A percentile compares a stretch with the other conserved stretches of the same genome.
Evolutionary conservation across 305 asterid species (phyloP).

Genomic region (Ilex paraguariensis): DNA sequence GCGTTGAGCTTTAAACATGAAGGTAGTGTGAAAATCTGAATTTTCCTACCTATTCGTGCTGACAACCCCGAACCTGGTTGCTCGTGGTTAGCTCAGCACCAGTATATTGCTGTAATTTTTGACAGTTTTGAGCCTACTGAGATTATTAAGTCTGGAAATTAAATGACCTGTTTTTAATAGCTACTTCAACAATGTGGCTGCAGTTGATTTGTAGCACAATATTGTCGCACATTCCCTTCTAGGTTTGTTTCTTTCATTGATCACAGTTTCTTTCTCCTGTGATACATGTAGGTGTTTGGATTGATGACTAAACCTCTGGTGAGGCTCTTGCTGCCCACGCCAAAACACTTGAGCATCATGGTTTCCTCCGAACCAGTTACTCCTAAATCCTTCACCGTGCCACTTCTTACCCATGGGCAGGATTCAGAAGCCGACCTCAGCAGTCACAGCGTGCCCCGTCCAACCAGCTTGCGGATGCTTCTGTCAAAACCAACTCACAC

Average conservation of each 20-base stretch:
- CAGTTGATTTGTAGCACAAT: too few species aligned
- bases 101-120: too few species aligned
- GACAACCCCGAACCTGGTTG: background rate
- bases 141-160: background rate
- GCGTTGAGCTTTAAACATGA: too few species aligned
- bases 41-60: too few species aligned
- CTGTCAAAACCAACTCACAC: conserved; percentile 49
- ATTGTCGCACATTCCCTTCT: too few species aligned
- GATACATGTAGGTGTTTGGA: background rate
- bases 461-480: conserved; percentile 46
- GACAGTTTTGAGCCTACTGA: background rate
- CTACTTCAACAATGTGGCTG: too few species aligned
- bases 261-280: background rate
- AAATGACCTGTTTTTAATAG: background rate
- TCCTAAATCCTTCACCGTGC: conserved; percentile 46
- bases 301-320: conserved; percentile 8
- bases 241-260: background rate
- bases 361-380: conserved; percentile 43
- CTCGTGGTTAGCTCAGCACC: too few species aligned
- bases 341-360: conserved; percentile 25
- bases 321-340: conserved; percentile 38
- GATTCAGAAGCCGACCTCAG: conserved; percentile 31
- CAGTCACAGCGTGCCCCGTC: conserved; percentile 20
- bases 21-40: too few species aligned
- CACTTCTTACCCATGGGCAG: conserved; percentile 42